phyloP scores from a whole-genome alignment of 1,284 basidiomycete genomes.

The Mixia osmundae region DNA sequence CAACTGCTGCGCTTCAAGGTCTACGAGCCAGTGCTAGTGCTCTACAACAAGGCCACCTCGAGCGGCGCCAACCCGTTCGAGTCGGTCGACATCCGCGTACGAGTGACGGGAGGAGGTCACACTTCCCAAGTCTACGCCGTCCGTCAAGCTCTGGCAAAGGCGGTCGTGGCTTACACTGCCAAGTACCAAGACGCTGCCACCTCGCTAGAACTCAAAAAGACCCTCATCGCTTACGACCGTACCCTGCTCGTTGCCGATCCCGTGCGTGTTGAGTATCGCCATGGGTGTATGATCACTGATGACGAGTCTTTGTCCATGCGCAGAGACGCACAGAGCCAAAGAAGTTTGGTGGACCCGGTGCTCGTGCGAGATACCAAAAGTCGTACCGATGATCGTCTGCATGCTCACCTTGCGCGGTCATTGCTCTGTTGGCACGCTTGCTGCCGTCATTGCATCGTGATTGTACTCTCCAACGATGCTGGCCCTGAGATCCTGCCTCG shows the following conservation, averaged over 20 bases:
- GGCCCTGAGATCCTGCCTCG: too few relatives aligned
- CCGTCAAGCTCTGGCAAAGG: slow-evolving; percentile 96
- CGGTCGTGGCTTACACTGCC: slow-evolving; percentile 86
- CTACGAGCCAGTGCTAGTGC: slow-evolving; percentile 42
- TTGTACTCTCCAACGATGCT: too few relatives aligned
- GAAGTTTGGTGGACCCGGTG: slow-evolving; percentile 76
- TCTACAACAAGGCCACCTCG: slow-evolving; percentile 14
- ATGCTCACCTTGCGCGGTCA: too few relatives aligned
- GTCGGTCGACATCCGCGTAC: slow-evolving; percentile 77
- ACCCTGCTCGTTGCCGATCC: slow-evolving; percentile 73
- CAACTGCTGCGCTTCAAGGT: slow-evolving; percentile 95
- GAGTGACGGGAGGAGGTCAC: slow-evolving; percentile 98
- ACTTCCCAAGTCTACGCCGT: slow-evolving; percentile 98
- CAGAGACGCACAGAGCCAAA: slow-evolving; percentile 15
- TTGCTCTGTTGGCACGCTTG: too few relatives aligned
- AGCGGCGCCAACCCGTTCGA: slow-evolving; percentile 1
- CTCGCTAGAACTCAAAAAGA: slow-evolving; percentile 90
- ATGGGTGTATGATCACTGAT: too few relatives aligned
- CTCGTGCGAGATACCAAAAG: slow-evolving; percentile 37
- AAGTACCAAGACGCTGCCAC: slow-evolving; percentile 98
- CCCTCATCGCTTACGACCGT: slow-evolving; percentile 80
- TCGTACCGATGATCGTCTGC: too few relatives aligned
- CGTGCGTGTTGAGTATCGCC: too few relatives aligned
- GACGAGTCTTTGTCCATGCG: too few relatives aligned
- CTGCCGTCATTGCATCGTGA: too few relatives aligned